Percentiles rank a stretch among this genome's conserved stretches.
Conservation (phyloP, 2,329 filamentous ascomycete species). For the Chrysoporthe cubensis region DNA sequence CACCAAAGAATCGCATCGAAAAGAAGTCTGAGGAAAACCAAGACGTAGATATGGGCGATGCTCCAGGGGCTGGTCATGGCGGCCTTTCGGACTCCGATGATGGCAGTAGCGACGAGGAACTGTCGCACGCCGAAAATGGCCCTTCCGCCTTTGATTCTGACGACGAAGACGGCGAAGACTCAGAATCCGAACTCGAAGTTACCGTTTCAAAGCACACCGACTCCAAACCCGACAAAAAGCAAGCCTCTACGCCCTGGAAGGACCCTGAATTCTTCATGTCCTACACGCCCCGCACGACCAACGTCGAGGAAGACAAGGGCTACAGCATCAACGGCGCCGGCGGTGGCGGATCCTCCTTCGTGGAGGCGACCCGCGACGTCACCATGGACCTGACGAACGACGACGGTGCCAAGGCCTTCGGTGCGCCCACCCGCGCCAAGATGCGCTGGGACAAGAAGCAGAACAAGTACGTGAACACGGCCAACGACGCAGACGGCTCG, state of each 20-base stretch:
- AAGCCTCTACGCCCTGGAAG: slow-evolving; percentile 62
- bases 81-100: slow-evolving; percentile 32
- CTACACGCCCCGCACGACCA: slow-evolving; percentile 81
- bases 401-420: slow-evolving; percentile 79
- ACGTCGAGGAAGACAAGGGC: slow-evolving; percentile 84
- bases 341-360: slow-evolving; percentile 66
- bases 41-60: slow-evolving; percentile 37
- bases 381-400: slow-evolving; percentile 95
- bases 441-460: slow-evolving; percentile 98
- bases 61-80: slow-evolving; percentile 31
- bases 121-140: slow-evolving; percentile 43
- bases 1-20: slow-evolving; percentile 55
- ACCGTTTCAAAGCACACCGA: slow-evolving; percentile 66
- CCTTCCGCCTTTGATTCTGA: slow-evolving; percentile 48
- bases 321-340: slow-evolving; percentile 83
- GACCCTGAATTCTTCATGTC: slow-evolving; percentile 96
- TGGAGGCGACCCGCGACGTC: slow-evolving; percentile 81
- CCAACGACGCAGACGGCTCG: slow-evolving; percentile 93
- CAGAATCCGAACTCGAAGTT: slow-evolving; percentile 67
- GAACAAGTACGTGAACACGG: slow-evolving; percentile 89
- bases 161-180: slow-evolving; percentile 61
- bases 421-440: slow-evolving; percentile 70
- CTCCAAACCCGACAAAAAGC: slow-evolving; percentile 56
- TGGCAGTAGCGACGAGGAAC: slow-evolving; percentile 37
- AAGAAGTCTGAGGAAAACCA: slow-evolving; percentile 43